phyloP scores from a whole-genome alignment of 768 basidiomycete genomes.

The Lactarius hengduanensis region DNA sequence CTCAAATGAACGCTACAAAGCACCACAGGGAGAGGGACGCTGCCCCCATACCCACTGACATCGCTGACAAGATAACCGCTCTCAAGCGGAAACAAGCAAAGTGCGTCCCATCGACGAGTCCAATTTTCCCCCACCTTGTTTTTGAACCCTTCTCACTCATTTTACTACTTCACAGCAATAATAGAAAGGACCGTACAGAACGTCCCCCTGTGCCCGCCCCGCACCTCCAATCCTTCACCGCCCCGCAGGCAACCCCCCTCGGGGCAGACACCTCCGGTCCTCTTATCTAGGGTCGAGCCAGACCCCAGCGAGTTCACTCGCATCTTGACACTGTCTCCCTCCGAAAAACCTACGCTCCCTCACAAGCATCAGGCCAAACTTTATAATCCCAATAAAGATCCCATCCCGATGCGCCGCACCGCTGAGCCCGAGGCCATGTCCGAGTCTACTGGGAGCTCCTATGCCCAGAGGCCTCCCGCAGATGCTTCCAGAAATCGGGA shows the following conservation, averaged over 20 bases:
- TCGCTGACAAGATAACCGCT: slow-evolving; percentile 65
- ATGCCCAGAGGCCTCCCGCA: slow-evolving; percentile 41
- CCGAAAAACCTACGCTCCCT: slow-evolving; percentile 38
- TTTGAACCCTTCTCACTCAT: neutral
- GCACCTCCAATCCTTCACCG: slow-evolving; percentile 32
- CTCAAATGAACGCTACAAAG: slow-evolving; percentile 29
- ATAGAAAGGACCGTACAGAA: slow-evolving; percentile 27
- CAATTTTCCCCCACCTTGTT: neutral
- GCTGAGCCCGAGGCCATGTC: slow-evolving; percentile 67
- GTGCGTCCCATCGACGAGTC: slow-evolving; percentile 38
- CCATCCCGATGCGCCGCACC: slow-evolving; percentile 54
- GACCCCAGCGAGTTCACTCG: slow-evolving; percentile 75
- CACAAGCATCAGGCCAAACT: slow-evolving; percentile 47
- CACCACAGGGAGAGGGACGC: slow-evolving; percentile 39
- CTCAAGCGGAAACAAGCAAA: slow-evolving; percentile 63
- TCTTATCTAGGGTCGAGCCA: slow-evolving; percentile 47
- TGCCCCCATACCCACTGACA: slow-evolving; percentile 43
- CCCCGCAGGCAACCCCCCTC: slow-evolving; percentile 37
- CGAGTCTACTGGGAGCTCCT: slow-evolving; percentile 55
- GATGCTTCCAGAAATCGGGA: slow-evolving; percentile 39
- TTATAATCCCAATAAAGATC: slow-evolving; percentile 71
- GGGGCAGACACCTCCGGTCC: slow-evolving; percentile 40
- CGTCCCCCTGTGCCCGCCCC: slow-evolving; percentile 37
- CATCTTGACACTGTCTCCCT: slow-evolving; percentile 61
- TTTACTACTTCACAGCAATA: neutral